Evolutionary conservation across 768 basidiomycete species (phyloP), one percentile per base, ranked within the genome.

Genomic region (Auriculariales sp.): DNA sequence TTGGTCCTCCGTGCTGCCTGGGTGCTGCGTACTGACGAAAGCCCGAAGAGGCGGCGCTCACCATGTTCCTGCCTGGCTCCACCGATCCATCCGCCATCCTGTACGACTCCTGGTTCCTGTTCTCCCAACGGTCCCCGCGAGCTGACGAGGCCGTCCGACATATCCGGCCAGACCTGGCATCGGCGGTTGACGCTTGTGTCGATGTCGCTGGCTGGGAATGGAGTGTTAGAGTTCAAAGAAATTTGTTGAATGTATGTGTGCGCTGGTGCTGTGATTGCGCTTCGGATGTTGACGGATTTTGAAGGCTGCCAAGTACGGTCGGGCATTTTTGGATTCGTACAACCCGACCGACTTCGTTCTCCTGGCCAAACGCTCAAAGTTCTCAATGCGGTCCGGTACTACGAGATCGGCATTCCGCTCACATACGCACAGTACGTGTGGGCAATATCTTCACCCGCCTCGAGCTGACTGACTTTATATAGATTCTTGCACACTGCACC

Each of bases 221-320:
- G 79, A 90, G 94, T 49, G 80, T 84, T 3, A 69, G 78, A 57
- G 94, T 89, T 89, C 93, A 95, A 60, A 79, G 84, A 47, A 76
- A 76, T 31, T 72, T 98, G 44, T 71, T 98, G 17, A 87, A 80
- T 61, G 92, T 91, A 53, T 56, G 74, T 60, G 32, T 52, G 51
- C 9, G 31, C 28, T 31, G 22, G n/a, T 51, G 48, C 19, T 12
- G 10, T 28, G 2, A 22, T 17, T 49, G 29, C 15, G 7, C 31
- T 28, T 30, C 49, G 42, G 12, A 44, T 45, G 28, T 44, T 39
- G 28, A 15, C 46, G n/a, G 11, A 36, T 51, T 17, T 24, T 54
- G 0, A 55, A 94, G 88, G 91, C 93, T n/a, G 94, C 94, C 6
- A 92, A 92, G 61, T 97, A 94, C 59, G 95, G 94, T 1, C 78